Evolutionary conservation across 495 filamentous ascomycete species (phyloP), one percentile per base, ranked within the genome.

Genomic region (Aspergillus wentii): DNA sequence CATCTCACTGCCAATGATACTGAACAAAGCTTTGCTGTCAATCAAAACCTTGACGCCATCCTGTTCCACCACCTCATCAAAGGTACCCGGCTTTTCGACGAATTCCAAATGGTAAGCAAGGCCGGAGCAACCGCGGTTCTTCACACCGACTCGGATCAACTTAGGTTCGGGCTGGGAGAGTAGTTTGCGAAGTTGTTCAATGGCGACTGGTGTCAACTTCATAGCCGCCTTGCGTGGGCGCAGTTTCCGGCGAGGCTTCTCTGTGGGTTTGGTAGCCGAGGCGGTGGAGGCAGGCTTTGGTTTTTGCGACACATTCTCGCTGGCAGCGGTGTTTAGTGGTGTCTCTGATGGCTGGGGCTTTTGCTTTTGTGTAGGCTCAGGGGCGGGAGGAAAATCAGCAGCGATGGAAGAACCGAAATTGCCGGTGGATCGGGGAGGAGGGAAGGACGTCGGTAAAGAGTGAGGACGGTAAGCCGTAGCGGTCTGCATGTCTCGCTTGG

Each of bases 1-100:
- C 92, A 98, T 98, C 72, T 97, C 92, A 50, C 86, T 95, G 7
- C 94, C 92, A 58, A 98, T 95, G 29, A 98, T 95, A 56, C 87
- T 95, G 51, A 98, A 92, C 41, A 98, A 67, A 42, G 92, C 92
- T 66, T 95, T 97, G 66, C 85, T 89, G 65, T 98, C 92, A 37
- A 98, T 87, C 61, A 98, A 53, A 21, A 98, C 94, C 68, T 84
- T 92, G 10, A 98, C 92, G 3, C 89, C 92, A 49, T 95, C 92
- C 56, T 97, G 94, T 53, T 92, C 89, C 10, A 98, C 89, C 39
- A 82, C 68, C 56, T 98, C 92, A 57, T 98, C 92, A 46, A 96
- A 92, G 29, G 71, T 72, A 3, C 78, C 86, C 1, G 89, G 74
- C 68, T 88, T 86, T 48, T 96, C 90, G 19, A 97, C 90, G 54